Evolutionary conservation across 2,329 filamentous ascomycete genomes (phyloP), one percentile per base, ranked within the genome.

Genomic region (Trichoderma citrinoviride): DNA sequence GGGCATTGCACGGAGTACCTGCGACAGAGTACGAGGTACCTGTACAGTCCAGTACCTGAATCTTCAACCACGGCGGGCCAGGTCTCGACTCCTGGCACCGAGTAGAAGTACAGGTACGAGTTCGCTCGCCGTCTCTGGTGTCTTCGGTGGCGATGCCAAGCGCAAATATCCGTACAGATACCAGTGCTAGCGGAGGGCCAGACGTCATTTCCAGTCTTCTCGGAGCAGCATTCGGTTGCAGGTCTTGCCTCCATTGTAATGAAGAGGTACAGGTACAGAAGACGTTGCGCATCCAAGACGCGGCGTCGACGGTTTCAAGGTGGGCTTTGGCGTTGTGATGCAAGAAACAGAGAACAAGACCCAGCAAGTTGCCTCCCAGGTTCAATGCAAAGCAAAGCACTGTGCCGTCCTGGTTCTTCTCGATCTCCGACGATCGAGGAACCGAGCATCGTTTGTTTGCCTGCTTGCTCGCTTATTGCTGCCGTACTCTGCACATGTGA

Each of bases 261-360:
- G 10, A 14, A 37, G 3, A 12, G 33, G 7, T 43, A 43, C 5
- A n/a, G 17, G 17, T n/a, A 17, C n/a, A n/a, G 25, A 12, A 19
- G 8, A 19, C 43, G 33, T 29, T 40, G 19, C 7, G 15, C 23
- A 37, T 46, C 47, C 53, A 49, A 54, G 41, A 62, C 58, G 49
- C 58, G 41, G 49, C 40, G 37, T 7, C 49, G 17, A 50, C 46
- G 19, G 58, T 54, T 62, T 62, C 58, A 62, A 62, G 57, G 29
- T 37, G 29, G 33, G 46, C 46, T 52, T 15, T 61, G 46, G 23
- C 33, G 58, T n/a, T 46, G 58, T 54, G 47, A 54, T 33, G 58
- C 50, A n/a, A 43, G 12, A n/a, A 40, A 29, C 15, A 56, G 40
- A 60, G 15, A 40, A 23, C 19, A 17, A 5, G 2, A 37, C 33